Evolutionary conservation across 2,329 filamentous ascomycete genomes (phyloP).

Genomic region (Nothomitra cinnamomea): DNA sequence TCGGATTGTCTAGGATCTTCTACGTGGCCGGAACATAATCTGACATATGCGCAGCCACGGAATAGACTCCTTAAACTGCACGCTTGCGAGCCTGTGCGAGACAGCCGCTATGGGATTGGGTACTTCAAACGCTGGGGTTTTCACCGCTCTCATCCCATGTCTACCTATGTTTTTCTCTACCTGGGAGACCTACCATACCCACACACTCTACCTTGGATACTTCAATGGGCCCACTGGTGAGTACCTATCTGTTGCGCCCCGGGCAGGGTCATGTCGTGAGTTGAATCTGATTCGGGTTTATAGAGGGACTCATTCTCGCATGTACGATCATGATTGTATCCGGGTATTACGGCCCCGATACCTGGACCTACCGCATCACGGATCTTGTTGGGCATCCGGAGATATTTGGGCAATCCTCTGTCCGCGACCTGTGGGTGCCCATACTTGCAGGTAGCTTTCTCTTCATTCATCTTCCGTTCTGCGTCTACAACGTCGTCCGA

Average conservation of each 20-base stretch:
- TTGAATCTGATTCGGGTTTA: neutral
- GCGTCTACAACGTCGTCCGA: constrained; percentile 61
- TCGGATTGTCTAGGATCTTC: constrained; percentile 10
- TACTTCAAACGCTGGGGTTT: constrained; percentile 66
- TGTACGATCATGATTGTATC: constrained; percentile 73
- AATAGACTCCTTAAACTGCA: constrained; percentile 96
- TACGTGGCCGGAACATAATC: neutral
- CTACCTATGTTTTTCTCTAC: constrained; percentile 99
- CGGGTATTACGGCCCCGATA: constrained; percentile 70
- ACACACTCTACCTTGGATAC: constrained; percentile 87
- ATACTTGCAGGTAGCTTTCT: constrained; percentile 29
- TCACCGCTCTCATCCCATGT: constrained; percentile 80
- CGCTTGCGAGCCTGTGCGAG: constrained; percentile 75
- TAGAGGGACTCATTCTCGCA: constrained; percentile 77
- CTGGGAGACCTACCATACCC: constrained; percentile 98
- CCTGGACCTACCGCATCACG: constrained; percentile 66
- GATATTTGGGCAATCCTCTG: constrained; percentile 51
- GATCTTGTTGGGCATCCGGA: constrained; percentile 46
- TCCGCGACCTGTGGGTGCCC: constrained; percentile 77
- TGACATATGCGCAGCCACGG: constrained; percentile 44
- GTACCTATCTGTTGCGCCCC: constrained; percentile 1
- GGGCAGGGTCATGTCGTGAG: too few relatives aligned
- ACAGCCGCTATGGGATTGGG: constrained; percentile 88
- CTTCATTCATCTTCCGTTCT: constrained; percentile 17
- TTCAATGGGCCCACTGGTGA: constrained; percentile 78